A percentile compares a stretch with the other conserved stretches of the same genome.
Conservation (phyloP, 2,329 filamentous ascomycete genomes). For the Venturia aucupariae region DNA sequence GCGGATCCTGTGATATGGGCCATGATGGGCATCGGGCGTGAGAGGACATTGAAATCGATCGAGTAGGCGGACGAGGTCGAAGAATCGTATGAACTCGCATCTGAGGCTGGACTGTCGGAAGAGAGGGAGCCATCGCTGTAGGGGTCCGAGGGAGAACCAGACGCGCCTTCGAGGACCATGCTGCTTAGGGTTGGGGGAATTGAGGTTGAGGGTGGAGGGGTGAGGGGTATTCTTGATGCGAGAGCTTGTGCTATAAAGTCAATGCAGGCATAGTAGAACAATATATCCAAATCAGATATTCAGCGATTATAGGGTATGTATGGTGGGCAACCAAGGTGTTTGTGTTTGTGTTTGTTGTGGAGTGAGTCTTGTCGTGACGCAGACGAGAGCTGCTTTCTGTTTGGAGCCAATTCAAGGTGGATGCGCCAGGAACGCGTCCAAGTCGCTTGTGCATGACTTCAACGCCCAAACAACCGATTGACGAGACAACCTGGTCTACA, state of each 20-base stretch:
- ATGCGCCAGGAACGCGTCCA: background rate
- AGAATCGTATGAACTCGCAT: background rate
- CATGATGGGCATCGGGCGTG: background rate
- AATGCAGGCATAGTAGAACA: background rate
- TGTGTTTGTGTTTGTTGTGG: background rate
- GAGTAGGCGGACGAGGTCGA: background rate
- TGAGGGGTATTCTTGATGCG: background rate
- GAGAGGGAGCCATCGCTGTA: background rate
- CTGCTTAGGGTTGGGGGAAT: background rate
- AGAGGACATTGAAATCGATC: background rate
- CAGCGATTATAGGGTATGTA: background rate
- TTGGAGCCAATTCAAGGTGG: background rate
- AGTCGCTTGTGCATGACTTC: background rate
- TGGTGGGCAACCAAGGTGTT: background rate
- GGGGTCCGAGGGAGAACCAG: background rate
- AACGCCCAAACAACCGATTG: too few species aligned
- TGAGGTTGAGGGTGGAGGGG: background rate
- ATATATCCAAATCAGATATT: background rate
- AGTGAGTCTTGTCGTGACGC: background rate
- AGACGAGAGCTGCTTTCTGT: background rate
- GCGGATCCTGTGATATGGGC: background rate
- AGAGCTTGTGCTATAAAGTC: background rate
- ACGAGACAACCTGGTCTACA: too few species aligned
- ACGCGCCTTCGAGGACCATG: conserved; percentile 7
- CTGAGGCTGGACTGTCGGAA: background rate